Base-by-base conservation (phyloP, 306 rosid species). In the Cucumis hystrix region DNA sequence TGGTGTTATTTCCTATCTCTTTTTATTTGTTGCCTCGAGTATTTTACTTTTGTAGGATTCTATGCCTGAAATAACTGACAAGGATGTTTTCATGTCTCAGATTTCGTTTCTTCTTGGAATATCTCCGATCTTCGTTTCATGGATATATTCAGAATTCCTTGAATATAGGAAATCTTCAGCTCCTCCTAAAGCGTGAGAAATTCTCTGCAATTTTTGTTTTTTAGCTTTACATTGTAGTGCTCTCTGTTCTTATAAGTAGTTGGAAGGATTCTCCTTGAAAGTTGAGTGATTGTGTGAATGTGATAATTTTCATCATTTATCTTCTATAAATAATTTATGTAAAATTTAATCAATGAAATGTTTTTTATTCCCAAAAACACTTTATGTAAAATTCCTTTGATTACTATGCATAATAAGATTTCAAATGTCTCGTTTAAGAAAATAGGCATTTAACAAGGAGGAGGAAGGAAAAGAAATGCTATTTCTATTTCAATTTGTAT, bases 141-240 rank as follows among this genome's bases (percentile, higher is more conserved):
- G 98, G 97, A 84, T 90, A 84, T 94, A 94, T 85, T 84, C 98
- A 47, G 97, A 94, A 86, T 92, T 86, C 88, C 86, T 94, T 39
- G 97, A 92, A 75, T 90, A 90, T 83, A 90, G 79, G 90, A 94
- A 75, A 88, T 74, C 84, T 79, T 80, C 91, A 51, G 79, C 87
- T 77, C 87, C 87, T 80, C 82, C 89, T 69, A 94, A 94, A 90
- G 91, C 86, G 98, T 92, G 85, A 87, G 98, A 80, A 73, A 30
- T 18, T 52, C 25, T 73, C 30, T 73, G 43, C 47, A 51, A 73
- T 25, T 54, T 73, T 54, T 3, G 10, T 52, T 73, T 33, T 73
- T 33, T 52, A 52, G 77, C n/a, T 73, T 17, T 54, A 1, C 25
- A 5, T 17, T 73, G 17, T 33, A 51, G 18, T 73, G 63, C 40